Percentiles rank a stretch among this genome's conserved stretches.
These are phyloP conservation scores for Friedmanniomyces endolithicus DNA, from an alignment of 495 filamentous ascomycete species.

Conservation along the genomic window DNA sequence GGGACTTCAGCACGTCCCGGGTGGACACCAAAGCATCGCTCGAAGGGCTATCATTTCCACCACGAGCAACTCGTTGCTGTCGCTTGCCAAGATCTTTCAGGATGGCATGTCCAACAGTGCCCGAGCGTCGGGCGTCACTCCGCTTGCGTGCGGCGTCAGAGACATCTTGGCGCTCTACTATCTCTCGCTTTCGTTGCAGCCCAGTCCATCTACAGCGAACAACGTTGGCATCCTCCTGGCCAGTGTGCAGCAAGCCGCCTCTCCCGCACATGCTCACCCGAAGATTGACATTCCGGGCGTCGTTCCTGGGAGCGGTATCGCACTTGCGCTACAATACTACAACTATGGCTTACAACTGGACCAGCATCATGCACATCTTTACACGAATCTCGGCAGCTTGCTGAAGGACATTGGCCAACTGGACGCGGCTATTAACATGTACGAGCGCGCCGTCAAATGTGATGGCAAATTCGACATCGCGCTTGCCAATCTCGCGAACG, in stretches of 20 bases:
- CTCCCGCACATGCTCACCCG: conserved; percentile 24
- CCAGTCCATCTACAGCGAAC: conserved; percentile 94
- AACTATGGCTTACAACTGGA: conserved; percentile 84
- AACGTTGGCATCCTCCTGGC: conserved; percentile 96
- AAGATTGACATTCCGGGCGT: conserved; percentile 59
- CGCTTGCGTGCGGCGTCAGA: conserved; percentile 62
- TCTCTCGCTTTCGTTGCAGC: conserved; percentile 83
- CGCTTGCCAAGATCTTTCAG: conserved; percentile 95
- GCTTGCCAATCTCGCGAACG: conserved; percentile 91
- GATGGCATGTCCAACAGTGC: conserved; percentile 84
- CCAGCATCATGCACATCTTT: conserved; percentile 85
- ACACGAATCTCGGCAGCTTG: conserved; percentile 90
- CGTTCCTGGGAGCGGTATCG: conserved; percentile 71
- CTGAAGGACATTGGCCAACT: conserved; percentile 96
- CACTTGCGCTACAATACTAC: conserved; percentile 85
- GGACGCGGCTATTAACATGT: conserved; percentile 87
- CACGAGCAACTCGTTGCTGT: conserved; percentile 89
- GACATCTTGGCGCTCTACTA: conserved; percentile 97
- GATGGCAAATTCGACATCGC: conserved; percentile 94
- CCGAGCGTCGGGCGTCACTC: conserved; percentile 43
- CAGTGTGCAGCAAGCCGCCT: conserved; percentile 68
- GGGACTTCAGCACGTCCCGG: conserved; percentile 60
- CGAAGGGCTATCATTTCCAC: conserved; percentile 78
- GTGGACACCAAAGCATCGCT: conserved; percentile 44
- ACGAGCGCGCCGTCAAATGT: conserved; percentile 84